These are phyloP conservation scores for Sugiyamaella valdiviana DNA, from an alignment of 805 yeast species.

Conservation along the genomic window DNA sequence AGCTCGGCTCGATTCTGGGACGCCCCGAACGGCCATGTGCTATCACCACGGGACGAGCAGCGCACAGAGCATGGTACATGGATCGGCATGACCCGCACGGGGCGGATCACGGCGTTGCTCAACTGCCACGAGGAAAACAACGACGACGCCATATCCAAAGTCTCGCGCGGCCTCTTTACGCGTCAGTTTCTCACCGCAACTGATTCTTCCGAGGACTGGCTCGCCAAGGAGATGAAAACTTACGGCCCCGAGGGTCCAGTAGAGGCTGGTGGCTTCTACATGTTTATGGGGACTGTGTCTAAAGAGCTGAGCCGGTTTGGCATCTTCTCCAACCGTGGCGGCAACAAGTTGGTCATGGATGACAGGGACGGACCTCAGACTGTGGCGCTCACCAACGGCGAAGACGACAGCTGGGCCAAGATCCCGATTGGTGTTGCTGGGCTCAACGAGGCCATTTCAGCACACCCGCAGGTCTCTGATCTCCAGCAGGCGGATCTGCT, in stretches of 20 bases:
- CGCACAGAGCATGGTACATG: conserved; percentile 80
- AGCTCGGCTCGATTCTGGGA: conserved; percentile 43
- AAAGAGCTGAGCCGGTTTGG: conserved; percentile 10
- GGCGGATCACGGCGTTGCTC: conserved; percentile 65
- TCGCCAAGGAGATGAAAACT: conserved; percentile 24
- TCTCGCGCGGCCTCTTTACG: conserved; percentile 52
- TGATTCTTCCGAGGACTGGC: conserved; percentile 43
- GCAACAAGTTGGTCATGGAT: neutral
- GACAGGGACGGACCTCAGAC: conserved; percentile 3
- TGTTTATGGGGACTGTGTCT: conserved; percentile 46
- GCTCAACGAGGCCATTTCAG: conserved; percentile 27
- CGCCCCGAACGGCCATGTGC: conserved; percentile 32
- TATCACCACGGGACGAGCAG: conserved; percentile 72
- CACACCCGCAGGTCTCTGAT: conserved; percentile 20
- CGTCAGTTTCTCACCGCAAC: conserved; percentile 38
- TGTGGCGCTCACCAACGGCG: conserved; percentile 16
- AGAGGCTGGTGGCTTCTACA: conserved; percentile 56
- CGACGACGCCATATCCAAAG: conserved; percentile 30
- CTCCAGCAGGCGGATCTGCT: conserved; percentile 31
- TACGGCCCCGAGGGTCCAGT: conserved; percentile 27
- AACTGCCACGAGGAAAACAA: conserved; percentile 56
- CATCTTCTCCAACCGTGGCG: conserved; percentile 10
- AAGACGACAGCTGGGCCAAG: conserved; percentile 69
- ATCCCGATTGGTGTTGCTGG: conserved; percentile 46
- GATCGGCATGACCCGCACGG: conserved; percentile 64